These are phyloP conservation scores for Stevia rebaudiana DNA, from an alignment of 140 eudicot genomes.

Conservation along the genomic window DNA sequence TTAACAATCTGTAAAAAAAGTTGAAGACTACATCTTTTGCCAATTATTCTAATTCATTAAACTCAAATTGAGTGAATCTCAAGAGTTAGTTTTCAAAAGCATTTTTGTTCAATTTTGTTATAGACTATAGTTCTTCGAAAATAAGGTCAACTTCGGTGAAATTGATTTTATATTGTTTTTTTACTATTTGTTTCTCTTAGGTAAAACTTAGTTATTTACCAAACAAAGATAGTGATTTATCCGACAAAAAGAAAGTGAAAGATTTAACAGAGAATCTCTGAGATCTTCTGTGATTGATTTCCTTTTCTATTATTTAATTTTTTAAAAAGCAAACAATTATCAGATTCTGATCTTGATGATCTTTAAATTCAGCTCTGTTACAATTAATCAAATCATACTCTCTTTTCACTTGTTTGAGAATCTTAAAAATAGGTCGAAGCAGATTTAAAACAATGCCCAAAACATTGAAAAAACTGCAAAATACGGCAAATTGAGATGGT, in stretches of 20 bases:
- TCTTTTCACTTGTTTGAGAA: neutral
- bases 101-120: neutral
- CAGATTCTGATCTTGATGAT: constrained; percentile 28
- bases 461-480: neutral
- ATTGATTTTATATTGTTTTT: neutral
- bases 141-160: neutral
- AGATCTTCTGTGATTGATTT: constrained; percentile 19
- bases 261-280: constrained; percentile 19
- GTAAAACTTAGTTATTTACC: constrained; percentile 30
- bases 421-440: neutral
- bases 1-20: too few relatives aligned
- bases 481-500: constrained; percentile 4
- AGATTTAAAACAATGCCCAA: neutral
- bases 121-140: neutral
- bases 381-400: neutral
- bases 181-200: constrained; percentile 7
- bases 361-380: constrained; percentile 8
- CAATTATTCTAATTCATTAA: too few relatives aligned
- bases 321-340: neutral
- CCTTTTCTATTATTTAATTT: neutral
- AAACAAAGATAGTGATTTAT: too few relatives aligned
- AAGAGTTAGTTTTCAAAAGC: neutral
- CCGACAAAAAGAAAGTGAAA: too few relatives aligned
- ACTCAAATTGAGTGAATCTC: constrained; percentile 28
- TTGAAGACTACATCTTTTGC: too few relatives aligned